These are phyloP conservation scores for Macrolepiota fuliginosa DNA, from an alignment of 768 basidiomycete species.

Conservation along the genomic window DNA sequence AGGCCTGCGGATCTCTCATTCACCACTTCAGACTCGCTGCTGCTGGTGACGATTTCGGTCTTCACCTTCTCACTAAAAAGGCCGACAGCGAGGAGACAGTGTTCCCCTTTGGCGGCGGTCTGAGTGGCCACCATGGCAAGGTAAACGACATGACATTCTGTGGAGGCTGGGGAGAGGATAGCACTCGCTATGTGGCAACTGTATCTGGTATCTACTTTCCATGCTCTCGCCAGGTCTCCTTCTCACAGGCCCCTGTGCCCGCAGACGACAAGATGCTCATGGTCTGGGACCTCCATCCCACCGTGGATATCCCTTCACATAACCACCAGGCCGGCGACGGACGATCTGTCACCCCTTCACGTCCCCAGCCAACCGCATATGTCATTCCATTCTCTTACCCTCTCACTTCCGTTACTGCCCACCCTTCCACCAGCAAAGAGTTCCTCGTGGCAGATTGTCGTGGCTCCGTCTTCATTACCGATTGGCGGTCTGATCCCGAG, in stretches of 20 bases:
- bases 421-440: constrained; percentile 73
- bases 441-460: constrained; percentile 74
- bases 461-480: constrained; percentile 74
- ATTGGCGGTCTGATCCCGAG: constrained; percentile 77
- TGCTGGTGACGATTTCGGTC: constrained; percentile 65
- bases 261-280: constrained; percentile 81
- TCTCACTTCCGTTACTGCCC: constrained; percentile 65
- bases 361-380: constrained; percentile 75
- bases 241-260: constrained; percentile 7
- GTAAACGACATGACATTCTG: constrained; percentile 81
- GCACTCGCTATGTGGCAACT: constrained; percentile 72
- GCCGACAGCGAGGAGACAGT: constrained; percentile 45
- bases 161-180: constrained; percentile 69
- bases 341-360: constrained; percentile 31
- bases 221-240: constrained; percentile 4
- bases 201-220: constrained; percentile 56
- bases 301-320: constrained; percentile 40
- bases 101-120: constrained; percentile 74
- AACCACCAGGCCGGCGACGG: constrained; percentile 23
- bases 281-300: constrained; percentile 82
- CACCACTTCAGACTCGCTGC: constrained; percentile 52
- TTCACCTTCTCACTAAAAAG: constrained; percentile 67
- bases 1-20: background rate
- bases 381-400: constrained; percentile 72
- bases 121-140: constrained; percentile 78